A percentile compares a stretch with the other conserved stretches of the same genome.
Conservation (phyloP, 306 rosid genomes). For the Pyrus betulifolia region DNA sequence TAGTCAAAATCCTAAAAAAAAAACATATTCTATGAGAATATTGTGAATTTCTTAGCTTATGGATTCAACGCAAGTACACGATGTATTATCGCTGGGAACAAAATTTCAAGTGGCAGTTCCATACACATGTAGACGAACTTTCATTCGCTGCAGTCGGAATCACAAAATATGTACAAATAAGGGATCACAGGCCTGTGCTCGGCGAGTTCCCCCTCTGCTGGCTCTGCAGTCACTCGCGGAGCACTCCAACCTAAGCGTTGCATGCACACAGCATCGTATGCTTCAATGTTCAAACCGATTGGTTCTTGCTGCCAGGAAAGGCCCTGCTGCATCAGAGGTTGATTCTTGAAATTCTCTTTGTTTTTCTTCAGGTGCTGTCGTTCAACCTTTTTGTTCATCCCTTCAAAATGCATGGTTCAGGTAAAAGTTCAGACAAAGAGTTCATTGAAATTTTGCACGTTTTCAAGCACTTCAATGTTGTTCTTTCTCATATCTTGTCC, state of each 20-base stretch:
- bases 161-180: slow-evolving; percentile 56
- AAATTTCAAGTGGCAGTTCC: neutral
- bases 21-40: no score
- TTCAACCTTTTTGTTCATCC: slow-evolving; percentile 28
- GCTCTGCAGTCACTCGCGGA: slow-evolving; percentile 34
- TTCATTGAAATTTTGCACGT: neutral
- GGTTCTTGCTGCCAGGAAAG: slow-evolving; percentile 59
- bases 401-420: slow-evolving; percentile 19
- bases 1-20: no score
- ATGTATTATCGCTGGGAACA: no score
- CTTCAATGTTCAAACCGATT: slow-evolving; percentile 71
- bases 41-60: no score
- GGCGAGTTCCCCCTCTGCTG: slow-evolving; percentile 24
- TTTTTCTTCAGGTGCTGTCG: slow-evolving; percentile 33
- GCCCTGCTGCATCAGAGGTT: slow-evolving; percentile 57
- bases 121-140: neutral
- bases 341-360: slow-evolving; percentile 45
- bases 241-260: slow-evolving; percentile 80
- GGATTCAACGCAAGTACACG: no score
- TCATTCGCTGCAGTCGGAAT: slow-evolving; percentile 44
- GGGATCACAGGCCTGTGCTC: slow-evolving; percentile 46
- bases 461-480: neutral
- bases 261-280: slow-evolving; percentile 70
- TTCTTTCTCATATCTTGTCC: neutral
- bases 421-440: neutral